Evolutionary conservation across 1,284 basidiomycete genomes (phyloP).

Genomic region (Austroboletus niveus): DNA sequence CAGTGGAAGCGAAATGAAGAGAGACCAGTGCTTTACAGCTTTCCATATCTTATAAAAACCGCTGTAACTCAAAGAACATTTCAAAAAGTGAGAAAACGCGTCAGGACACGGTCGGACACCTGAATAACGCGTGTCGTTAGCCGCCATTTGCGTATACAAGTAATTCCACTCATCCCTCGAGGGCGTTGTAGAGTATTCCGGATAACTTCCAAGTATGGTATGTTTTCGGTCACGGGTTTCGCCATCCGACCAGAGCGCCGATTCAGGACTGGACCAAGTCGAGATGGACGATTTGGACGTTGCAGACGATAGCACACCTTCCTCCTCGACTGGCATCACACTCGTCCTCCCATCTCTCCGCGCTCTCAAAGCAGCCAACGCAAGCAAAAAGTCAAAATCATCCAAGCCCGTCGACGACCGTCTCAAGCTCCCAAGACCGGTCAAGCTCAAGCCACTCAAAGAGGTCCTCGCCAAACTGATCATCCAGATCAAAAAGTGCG

Average conservation of each 20-base stretch:
- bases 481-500: conserved; percentile 67
- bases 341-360: conserved; percentile 49
- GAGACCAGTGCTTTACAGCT: no score
- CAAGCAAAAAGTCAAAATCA: conserved; percentile 31
- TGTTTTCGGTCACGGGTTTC: conserved; percentile 7
- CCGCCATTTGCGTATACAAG: no score
- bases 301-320: conserved; percentile 18
- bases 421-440: conserved; percentile 45
- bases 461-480: conserved; percentile 70
- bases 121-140: no score
- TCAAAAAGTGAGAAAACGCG: no score
- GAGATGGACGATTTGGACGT: conserved; percentile 28
- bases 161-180: no score
- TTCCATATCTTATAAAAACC: no score
- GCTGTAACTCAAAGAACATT: no score
- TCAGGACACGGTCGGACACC: no score
- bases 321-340: conserved; percentile 34
- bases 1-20: no score
- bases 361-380: conserved; percentile 34
- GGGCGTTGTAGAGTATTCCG: no score
- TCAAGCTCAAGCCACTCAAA: conserved; percentile 75
- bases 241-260: conserved; percentile 6
- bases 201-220: conserved; percentile 10
- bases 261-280: conserved; percentile 10
- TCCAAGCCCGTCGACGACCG: conserved; percentile 27